These are phyloP conservation scores for Sedum album DNA, from an alignment of 164 flowering plant species.

Conservation along the genomic window DNA sequence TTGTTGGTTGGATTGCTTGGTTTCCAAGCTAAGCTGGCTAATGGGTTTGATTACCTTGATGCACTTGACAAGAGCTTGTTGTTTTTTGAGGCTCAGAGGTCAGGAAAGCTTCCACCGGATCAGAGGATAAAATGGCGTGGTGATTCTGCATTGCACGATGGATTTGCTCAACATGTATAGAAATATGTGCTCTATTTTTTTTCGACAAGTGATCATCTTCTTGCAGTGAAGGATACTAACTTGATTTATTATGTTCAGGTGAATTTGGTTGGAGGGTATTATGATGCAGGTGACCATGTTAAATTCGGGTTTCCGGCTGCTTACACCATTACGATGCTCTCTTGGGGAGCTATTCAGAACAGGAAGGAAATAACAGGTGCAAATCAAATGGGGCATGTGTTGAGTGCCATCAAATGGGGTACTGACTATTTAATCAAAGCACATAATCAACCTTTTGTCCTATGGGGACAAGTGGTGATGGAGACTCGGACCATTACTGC, in stretches of 20 bases:
- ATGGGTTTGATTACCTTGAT: constrained; percentile 37
- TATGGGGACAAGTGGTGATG: constrained; percentile 84
- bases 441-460: constrained; percentile 45
- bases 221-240: background rate
- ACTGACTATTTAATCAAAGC: constrained; percentile 80
- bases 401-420: constrained; percentile 17
- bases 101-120: constrained; percentile 51
- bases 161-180: constrained; percentile 49
- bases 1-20: background rate
- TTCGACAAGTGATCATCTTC: too few species aligned
- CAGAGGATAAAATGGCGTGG: constrained; percentile 67
- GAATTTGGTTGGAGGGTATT: constrained; percentile 86
- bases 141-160: constrained; percentile 63
- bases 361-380: constrained; percentile 30
- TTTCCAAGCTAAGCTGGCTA: background rate
- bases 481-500: constrained; percentile 64
- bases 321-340: constrained; percentile 53
- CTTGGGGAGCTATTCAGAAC: constrained; percentile 72
- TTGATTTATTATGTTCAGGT: constrained; percentile 29
- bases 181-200: too few species aligned
- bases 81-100: constrained; percentile 79
- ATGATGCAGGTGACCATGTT: constrained; percentile 92
- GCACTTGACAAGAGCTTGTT: constrained; percentile 58
- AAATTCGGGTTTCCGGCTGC: constrained; percentile 90
- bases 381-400: constrained; percentile 44